Evolutionary conservation across 2,329 filamentous ascomycete genomes (phyloP), one percentile per base, ranked within the genome.

Genomic region (Lachnum nothofagi): DNA sequence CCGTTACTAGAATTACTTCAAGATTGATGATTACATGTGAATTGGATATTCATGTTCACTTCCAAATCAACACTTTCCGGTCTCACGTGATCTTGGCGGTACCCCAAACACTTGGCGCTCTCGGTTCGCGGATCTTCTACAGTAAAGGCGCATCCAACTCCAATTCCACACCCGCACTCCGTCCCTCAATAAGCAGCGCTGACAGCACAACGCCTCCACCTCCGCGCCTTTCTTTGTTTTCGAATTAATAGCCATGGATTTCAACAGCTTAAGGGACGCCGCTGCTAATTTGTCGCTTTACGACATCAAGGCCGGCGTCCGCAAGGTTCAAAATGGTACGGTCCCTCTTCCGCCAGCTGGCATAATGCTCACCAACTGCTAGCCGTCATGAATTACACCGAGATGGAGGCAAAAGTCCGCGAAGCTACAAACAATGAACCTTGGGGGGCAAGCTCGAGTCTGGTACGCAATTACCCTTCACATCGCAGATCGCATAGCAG

Each of bases 401-500:
- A 88, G 63, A 85, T 85, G 81, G 82, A 86, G 67, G 67, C 79
- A 50, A 83, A 83, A 72, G 90, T 97, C 59, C 86, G 93, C 70
- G 93, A 98, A 77, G 93, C 93, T 24, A 98, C 93, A 31, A 98
- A 98, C 72, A 97, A 97, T 69, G 93, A 98, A 70, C 93, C 93
- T 49, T 98, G 93, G 93, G 93, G 56, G 31, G 55, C 55, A 17
- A 54, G 52, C 29, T 55, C 52, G 14, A 62, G 59, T 56, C 17
- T 59, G 63, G 49, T 48, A 44, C 31, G 37, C 37, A 25, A 20
- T 34, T 2, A 19, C 9, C n/a, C 16, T 5, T 12, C 8, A 5
- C 14, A 25, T 20, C 10, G 6, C 10, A 19, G 9, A 6, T 9
- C 33, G 12, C 9, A 20, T 8, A 9, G 6, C 17, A 40, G 8